Percentiles rank a stretch among this genome's conserved stretches.
Conservation (phyloP, 768 basidiomycete species). For the Serendipita sp. region DNA sequence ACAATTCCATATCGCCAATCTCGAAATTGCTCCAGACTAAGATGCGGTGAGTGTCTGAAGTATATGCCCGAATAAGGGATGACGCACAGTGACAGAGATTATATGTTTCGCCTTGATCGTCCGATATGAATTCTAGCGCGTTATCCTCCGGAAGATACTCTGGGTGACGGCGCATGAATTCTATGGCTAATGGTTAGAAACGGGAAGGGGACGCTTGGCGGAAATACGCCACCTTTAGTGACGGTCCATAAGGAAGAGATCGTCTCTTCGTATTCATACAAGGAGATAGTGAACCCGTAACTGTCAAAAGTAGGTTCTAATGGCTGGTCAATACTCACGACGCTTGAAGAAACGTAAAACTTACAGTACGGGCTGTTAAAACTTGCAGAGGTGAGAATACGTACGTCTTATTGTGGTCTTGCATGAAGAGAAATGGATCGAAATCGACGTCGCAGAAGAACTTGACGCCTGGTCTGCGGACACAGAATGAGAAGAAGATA, state of each 20-base stretch:
- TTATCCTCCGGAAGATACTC: conserved; percentile 47
- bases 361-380: too few relatives aligned
- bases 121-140: conserved; percentile 55
- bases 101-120: conserved; percentile 55
- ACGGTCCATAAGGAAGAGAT: conserved; percentile 67
- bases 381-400: too few relatives aligned
- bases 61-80: background rate
- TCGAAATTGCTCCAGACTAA: conserved; percentile 91
- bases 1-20: conserved; percentile 70
- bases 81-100: conserved; percentile 60
- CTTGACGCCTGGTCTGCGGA: conserved; percentile 55
- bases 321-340: too few relatives aligned
- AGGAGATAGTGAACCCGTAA: conserved; percentile 47
- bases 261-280: conserved; percentile 65
- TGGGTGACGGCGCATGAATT: conserved; percentile 50
- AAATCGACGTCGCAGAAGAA: conserved; percentile 66
- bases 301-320: conserved; percentile 13
- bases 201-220: conserved; percentile 13
- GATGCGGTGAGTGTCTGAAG: background rate
- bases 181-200: conserved; percentile 22
- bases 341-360: too few relatives aligned
- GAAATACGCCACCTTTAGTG: conserved; percentile 42
- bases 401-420: conserved; percentile 67
- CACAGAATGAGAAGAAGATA: background rate
- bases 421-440: conserved; percentile 72